Base-by-base conservation (phyloP, 345 rosid species). In the Rhodamnia argentea region DNA sequence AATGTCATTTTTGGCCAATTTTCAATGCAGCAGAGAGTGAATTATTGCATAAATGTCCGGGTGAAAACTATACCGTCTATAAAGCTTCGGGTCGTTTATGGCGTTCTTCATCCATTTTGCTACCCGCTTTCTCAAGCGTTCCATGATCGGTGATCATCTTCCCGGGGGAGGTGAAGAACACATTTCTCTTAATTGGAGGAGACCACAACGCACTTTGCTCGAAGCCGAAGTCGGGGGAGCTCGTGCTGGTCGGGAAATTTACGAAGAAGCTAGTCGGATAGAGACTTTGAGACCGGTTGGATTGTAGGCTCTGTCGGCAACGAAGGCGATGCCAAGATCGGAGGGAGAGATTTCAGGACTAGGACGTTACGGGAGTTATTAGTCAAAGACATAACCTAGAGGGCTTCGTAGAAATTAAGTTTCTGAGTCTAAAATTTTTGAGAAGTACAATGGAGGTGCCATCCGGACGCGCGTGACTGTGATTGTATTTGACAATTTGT, bases 311-410 rank as follows among this genome's bases (percentile, higher is more conserved):
- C 56, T 83, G 53, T 90, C 42, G 53, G 90, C 81, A 54, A 87
- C 88, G 88, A 86, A 58, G 81, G 70, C 13, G 90, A 89, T 88
- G 91, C 89, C 13, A 91, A 91, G 88, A 92, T 93, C 86, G 90
- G 93, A 92, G 90, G 93, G 83, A 92, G 93, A 86, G 89, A 88
- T 85, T 89, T 92, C 37, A 29, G 18, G 10, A 62, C 76, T 32
- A 29, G 20, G 76, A 62, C 15, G 42, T 16, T 29, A 29, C 11
- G 1, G 0, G 76, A 62, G 76, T 29, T 62, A 62, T 62, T 0
- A 62, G 23, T 15, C 42, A 62, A 27, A 62, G 76, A 15, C 23
- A 1, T 4, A 15, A 15, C 29, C 75, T 7, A 62, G 42, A 62
- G 42, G 12, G 18, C 8, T 62, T 62, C 16, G 42, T 15, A 22